phyloP scores from a whole-genome alignment of 108 stramenopile genomes.

The Cyclotella distinguenda region DNA sequence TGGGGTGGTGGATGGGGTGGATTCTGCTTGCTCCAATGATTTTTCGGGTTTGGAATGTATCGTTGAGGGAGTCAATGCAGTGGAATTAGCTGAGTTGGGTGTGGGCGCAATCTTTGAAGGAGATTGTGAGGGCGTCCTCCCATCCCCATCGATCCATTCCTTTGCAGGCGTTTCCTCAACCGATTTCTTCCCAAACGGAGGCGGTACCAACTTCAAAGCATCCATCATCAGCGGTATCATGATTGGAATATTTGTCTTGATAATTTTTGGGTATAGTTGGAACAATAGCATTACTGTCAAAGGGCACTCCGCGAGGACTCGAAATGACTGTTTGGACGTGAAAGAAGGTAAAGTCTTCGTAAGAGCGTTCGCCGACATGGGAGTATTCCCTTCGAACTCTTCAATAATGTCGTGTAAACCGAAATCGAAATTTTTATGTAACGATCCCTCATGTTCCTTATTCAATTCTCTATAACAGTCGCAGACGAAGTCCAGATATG shows the following conservation, averaged over 20 bases:
- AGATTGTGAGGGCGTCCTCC: slow-evolving; percentile 7
- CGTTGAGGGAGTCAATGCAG: background rate
- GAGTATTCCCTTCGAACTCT: slow-evolving; percentile 3
- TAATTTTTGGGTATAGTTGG: slow-evolving; percentile 86
- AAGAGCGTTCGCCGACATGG: background rate
- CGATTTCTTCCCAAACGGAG: slow-evolving; percentile 35
- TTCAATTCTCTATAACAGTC: slow-evolving; percentile 17
- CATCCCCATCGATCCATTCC: background rate
- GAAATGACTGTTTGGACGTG: slow-evolving; percentile 67
- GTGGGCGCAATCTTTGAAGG: background rate
- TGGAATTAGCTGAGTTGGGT: background rate
- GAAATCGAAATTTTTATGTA: slow-evolving; percentile 7
- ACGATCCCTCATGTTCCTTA: background rate
- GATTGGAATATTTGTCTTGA: slow-evolving; percentile 71
- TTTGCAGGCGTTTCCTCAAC: slow-evolving; percentile 9
- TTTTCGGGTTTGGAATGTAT: background rate
- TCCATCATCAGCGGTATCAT: slow-evolving; percentile 90
- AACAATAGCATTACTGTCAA: slow-evolving; percentile 92
- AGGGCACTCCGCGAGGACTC: slow-evolving; percentile 90
- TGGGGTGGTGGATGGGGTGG: no score
- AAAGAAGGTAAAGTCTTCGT: slow-evolving; percentile 6
- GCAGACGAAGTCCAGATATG: slow-evolving; percentile 19
- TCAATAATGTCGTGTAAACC: background rate
- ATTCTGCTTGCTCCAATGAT: no score
- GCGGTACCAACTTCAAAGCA: slow-evolving; percentile 75